Conservation (phyloP, 2,329 filamentous ascomycete genomes). For the Pestalotiopsis sp. region DNA sequence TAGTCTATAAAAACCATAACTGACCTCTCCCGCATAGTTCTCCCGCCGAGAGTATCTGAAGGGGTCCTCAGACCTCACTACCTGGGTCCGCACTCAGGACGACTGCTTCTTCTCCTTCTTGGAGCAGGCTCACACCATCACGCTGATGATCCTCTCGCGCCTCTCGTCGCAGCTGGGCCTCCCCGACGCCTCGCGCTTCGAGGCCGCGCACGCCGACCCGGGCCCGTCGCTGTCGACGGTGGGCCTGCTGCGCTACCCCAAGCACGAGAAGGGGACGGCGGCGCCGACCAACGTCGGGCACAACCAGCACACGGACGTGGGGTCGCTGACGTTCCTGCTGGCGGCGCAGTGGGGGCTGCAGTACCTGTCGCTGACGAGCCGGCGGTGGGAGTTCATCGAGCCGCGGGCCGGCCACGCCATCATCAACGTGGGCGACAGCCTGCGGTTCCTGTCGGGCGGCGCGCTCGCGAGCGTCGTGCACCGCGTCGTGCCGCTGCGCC, state of each 20-base stretch:
- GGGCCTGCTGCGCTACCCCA: background rate
- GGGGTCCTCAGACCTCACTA: background rate
- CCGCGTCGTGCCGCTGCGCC: background rate
- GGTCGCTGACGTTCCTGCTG: background rate
- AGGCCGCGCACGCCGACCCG: background rate
- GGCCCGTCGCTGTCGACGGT: background rate
- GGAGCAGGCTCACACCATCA: background rate
- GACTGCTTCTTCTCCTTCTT: background rate
- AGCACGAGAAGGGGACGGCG: background rate
- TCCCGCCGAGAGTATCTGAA: background rate
- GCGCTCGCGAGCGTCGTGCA: background rate
- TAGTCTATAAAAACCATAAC: background rate
- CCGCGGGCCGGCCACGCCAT: background rate
- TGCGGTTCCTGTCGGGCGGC: background rate
- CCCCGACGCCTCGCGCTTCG: background rate
- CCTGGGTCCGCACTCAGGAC: background rate
- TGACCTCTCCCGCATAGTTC: background rate
- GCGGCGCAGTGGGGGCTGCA: background rate
- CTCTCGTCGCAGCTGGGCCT: background rate
- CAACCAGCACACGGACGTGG: background rate
- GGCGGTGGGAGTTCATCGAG: background rate
- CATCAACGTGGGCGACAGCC: background rate
- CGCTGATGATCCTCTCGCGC: background rate
- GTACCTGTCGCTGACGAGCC: background rate
- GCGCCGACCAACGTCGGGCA: background rate